Conservation (phyloP, 169 alveolate genomes). For the Theileria luwenshuni region DNA sequence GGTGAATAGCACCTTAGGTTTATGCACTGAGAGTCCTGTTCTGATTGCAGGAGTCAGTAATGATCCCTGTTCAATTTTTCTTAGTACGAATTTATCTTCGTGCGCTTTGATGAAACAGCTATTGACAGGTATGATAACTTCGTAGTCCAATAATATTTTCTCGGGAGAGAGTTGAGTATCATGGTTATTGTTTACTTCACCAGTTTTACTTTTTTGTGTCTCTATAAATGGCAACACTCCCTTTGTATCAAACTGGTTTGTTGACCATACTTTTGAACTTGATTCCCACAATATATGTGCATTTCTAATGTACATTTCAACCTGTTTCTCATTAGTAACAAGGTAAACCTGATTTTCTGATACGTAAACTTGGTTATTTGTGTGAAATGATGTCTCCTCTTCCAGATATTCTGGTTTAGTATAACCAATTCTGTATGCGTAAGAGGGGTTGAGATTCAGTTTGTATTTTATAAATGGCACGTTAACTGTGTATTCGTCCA, state of each 20-base stretch:
- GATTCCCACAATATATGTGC: not conserved
- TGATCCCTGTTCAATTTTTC: not conserved
- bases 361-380: not conserved
- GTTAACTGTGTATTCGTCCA: slow-evolving; percentile 6
- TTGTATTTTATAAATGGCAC: not conserved
- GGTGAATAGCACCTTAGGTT: not conserved
- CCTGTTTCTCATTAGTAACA: not conserved
- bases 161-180: not conserved
- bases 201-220: not conserved
- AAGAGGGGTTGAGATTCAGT: not conserved
- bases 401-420: not conserved
- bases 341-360: not conserved
- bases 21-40: slow-evolving; percentile 19
- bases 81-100: not conserved
- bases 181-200: not conserved
- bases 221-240: not conserved
- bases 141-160: not conserved
- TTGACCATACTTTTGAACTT: not conserved
- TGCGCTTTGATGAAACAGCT: slow-evolving; percentile 14
- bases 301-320: slow-evolving; percentile 7
- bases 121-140: not conserved
- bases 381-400: not conserved
- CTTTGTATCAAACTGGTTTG: not conserved
- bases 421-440: not conserved
- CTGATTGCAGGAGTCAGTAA: slow-evolving; percentile 13